These are phyloP conservation scores for Claviceps paspali DNA, from an alignment of 2,329 filamentous ascomycete species.

Conservation along the genomic window DNA sequence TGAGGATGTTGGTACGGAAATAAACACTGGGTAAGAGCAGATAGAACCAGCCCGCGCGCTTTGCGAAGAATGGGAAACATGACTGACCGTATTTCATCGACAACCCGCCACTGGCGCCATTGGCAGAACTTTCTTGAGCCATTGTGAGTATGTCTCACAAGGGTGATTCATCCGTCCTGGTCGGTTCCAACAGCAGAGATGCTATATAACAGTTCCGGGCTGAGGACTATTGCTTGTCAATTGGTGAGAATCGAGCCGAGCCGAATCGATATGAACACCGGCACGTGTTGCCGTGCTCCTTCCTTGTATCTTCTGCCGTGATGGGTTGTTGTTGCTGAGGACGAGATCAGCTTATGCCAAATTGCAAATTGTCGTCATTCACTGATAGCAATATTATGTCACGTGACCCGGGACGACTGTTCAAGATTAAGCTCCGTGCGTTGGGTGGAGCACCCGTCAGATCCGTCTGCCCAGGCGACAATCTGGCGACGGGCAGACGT, in stretches of 20 bases:
- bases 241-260: too few species aligned
- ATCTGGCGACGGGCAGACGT: conserved; percentile 1
- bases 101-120: conserved; percentile 10
- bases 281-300: too few species aligned
- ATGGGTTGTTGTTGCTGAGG: too few species aligned
- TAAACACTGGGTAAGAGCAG: neutral
- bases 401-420: neutral
- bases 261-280: too few species aligned
- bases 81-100: conserved; percentile 17
- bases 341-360: too few species aligned
- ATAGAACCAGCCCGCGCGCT: neutral
- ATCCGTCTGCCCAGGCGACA: conserved; percentile 8
- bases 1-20: neutral
- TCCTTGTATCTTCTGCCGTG: too few species aligned
- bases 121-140: conserved; percentile 10
- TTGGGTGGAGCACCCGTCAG: neutral
- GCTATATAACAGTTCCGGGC: too few species aligned
- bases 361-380: too few species aligned
- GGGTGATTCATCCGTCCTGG: neutral
- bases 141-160: conserved; percentile 8
- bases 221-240: too few species aligned
- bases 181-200: neutral
- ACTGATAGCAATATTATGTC: too few species aligned
- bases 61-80: neutral
- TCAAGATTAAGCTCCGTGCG: neutral